phyloP scores from a whole-genome alignment of 1,284 basidiomycete genomes.

The Ganoderma multipileum region DNA sequence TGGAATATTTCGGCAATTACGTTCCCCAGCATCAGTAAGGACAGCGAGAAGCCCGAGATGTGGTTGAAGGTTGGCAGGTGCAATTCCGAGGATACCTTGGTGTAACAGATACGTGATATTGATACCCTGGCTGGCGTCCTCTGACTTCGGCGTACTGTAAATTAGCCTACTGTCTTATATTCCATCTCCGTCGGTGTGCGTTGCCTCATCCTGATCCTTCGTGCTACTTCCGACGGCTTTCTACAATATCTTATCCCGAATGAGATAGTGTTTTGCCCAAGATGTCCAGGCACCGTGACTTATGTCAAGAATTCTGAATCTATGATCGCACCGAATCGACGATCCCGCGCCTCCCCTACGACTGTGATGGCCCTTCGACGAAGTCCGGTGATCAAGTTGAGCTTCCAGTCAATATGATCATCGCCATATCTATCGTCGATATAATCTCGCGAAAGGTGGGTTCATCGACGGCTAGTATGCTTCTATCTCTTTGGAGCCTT shows the following conservation, averaged over 20 bases:
- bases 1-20: conserved; percentile 37
- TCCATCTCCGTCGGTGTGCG: background rate
- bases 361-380: background rate
- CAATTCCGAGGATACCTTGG: background rate
- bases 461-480: background rate
- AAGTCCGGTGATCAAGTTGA: background rate
- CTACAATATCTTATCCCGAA: background rate
- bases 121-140: background rate
- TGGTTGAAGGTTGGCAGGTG: conserved; percentile 28
- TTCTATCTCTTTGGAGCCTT: background rate
- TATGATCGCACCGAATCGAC: background rate
- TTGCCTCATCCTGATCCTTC: background rate
- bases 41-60: conserved; percentile 36
- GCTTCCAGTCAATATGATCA: background rate
- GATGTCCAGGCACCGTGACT: background rate
- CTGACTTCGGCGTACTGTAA: background rate
- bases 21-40: conserved; percentile 36
- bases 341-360: background rate
- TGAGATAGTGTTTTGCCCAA: background rate
- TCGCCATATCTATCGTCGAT: background rate
- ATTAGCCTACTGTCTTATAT: background rate
- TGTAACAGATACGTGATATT: background rate
- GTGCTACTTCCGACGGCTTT: background rate
- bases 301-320: background rate
- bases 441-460: background rate